Conservation (phyloP, 352 stramenopile species). For the Phytopythium cucurbitacearum region DNA sequence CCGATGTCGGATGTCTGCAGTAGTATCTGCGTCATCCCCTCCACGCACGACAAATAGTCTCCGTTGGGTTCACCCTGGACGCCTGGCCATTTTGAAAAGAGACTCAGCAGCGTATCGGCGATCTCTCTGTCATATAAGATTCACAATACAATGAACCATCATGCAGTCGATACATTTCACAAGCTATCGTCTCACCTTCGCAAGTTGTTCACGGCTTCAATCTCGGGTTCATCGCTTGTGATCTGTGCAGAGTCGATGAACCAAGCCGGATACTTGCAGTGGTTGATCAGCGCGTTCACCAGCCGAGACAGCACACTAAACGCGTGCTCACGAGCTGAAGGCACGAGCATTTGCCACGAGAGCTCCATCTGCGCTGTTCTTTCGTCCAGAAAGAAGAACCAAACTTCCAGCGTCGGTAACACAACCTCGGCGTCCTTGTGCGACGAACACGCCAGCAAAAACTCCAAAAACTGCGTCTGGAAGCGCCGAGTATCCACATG, state of each 20-base stretch:
- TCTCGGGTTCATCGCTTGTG: conserved; percentile 46
- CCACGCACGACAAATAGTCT: conserved; percentile 53
- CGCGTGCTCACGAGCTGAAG: conserved; percentile 25
- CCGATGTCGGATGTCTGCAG: conserved; percentile 43
- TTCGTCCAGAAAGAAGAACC: conserved; percentile 86
- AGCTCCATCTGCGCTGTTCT: conserved; percentile 31
- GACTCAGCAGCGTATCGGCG: conserved; percentile 71
- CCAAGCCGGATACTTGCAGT: conserved; percentile 54
- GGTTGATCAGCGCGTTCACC: conserved; percentile 61
- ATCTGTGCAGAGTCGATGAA: conserved; percentile 56
- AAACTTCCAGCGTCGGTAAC: conserved; percentile 80
- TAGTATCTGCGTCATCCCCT: conserved; percentile 51
- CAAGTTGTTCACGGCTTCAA: conserved; percentile 44
- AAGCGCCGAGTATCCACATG: conserved; percentile 14
- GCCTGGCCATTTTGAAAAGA: conserved; percentile 81
- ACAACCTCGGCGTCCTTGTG: conserved; percentile 46
- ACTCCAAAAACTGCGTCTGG: conserved; percentile 40
- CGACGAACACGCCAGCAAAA: conserved; percentile 59
- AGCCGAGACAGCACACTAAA: conserved; percentile 48
- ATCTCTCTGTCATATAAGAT: conserved; percentile 47
- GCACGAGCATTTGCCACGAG: conserved; percentile 36
- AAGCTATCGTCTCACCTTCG: conserved; percentile 40
- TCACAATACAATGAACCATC: not conserved
- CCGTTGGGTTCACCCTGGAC: conserved; percentile 20
- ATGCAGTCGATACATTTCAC: not conserved